Evolutionary conservation across 495 filamentous ascomycete genomes (phyloP).

Genomic region (Penicillium cinerascens): DNA sequence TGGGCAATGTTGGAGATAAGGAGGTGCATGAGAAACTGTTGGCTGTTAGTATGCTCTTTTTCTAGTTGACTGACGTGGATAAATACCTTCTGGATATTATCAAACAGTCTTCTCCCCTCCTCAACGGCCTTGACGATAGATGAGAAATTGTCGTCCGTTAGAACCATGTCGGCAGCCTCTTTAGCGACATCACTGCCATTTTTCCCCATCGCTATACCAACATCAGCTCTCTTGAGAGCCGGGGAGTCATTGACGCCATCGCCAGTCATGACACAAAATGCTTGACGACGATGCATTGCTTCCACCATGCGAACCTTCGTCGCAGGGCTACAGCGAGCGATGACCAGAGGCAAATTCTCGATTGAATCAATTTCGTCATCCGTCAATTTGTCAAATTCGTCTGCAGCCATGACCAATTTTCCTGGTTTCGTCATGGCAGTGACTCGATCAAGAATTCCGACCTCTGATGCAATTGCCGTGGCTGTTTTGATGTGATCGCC

Average conservation of each 20-base stretch:
- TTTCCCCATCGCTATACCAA: slow-evolving; percentile 83
- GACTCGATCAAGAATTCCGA: slow-evolving; percentile 56
- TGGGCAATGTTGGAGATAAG: slow-evolving; percentile 72
- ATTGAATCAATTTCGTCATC: slow-evolving; percentile 59
- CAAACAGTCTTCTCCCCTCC: slow-evolving; percentile 70
- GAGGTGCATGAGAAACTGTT: slow-evolving; percentile 64
- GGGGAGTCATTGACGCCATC: slow-evolving; percentile 88
- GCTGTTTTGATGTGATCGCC: slow-evolving; percentile 64
- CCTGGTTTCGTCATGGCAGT: slow-evolving; percentile 45
- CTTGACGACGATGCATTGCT: slow-evolving; percentile 60
- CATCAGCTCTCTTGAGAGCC: slow-evolving; percentile 71
- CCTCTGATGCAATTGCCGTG: slow-evolving; percentile 58
- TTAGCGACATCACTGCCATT: slow-evolving; percentile 88
- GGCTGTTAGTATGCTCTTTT: neutral
- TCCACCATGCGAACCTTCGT: slow-evolving; percentile 73
- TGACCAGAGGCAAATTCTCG: slow-evolving; percentile 61
- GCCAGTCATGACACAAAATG: slow-evolving; percentile 70
- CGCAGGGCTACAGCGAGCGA: slow-evolving; percentile 64
- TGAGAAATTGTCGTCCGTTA: slow-evolving; percentile 87
- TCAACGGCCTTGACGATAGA: slow-evolving; percentile 70
- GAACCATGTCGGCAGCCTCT: slow-evolving; percentile 79
- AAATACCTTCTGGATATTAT: slow-evolving; percentile 69
- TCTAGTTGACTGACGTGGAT: neutral
- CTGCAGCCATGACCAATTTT: slow-evolving; percentile 59
- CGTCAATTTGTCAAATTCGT: slow-evolving; percentile 58